Conservation (phyloP, 2,329 filamentous ascomycete genomes). For the Pseudogymnoascus sp. region DNA sequence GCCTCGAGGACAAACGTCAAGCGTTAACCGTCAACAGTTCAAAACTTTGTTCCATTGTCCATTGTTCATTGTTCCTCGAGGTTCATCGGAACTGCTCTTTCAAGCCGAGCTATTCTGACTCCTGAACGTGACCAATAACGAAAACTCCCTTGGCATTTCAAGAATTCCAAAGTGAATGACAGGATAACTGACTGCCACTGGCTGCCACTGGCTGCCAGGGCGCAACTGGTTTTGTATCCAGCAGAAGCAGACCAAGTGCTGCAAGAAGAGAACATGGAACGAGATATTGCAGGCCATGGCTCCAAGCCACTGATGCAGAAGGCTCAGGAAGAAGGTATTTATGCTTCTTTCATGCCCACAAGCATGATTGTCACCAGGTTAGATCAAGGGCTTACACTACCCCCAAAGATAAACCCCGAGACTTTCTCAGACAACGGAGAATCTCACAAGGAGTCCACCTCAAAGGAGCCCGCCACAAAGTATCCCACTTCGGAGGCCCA, state of each 20-base stretch:
- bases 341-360: constrained; percentile 19
- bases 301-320: neutral
- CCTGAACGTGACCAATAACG: neutral
- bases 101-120: neutral
- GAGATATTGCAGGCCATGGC: neutral
- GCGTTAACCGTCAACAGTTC: neutral
- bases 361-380: constrained; percentile 13
- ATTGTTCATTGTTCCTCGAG: neutral
- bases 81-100: neutral
- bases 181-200: neutral
- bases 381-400: constrained; percentile 24
- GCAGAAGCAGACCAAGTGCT: neutral
- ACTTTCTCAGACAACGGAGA: neutral
- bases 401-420: constrained; percentile 18
- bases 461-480: neutral
- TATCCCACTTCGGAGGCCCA: neutral
- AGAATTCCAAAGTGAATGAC: constrained; percentile 1
- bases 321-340: constrained; percentile 22
- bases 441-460: neutral
- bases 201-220: neutral
- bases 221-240: neutral
- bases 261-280: neutral
- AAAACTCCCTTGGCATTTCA: neutral
- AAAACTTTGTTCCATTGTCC: neutral
- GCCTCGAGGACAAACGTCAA: neutral